These are phyloP conservation scores for Malassezia pachydermatis DNA, from an alignment of 1,284 basidiomycete species.

Conservation along the genomic window DNA sequence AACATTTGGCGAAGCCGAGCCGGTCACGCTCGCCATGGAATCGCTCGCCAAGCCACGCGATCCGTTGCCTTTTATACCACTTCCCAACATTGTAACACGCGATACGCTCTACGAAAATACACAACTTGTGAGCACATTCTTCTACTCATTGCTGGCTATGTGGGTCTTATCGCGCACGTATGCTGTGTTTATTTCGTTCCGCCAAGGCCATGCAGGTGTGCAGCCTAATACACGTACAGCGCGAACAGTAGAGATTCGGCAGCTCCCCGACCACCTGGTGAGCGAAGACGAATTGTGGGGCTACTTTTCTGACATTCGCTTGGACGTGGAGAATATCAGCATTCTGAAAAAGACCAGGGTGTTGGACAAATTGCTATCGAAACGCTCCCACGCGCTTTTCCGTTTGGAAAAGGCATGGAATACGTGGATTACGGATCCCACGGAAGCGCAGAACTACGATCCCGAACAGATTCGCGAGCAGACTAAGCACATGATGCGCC, in stretches of 20 bases:
- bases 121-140: slow-evolving; percentile 83
- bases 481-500: slow-evolving; percentile 1
- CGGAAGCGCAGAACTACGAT: slow-evolving; percentile 62
- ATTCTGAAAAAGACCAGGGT: slow-evolving; percentile 71
- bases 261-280: slow-evolving; percentile 69
- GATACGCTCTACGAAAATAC: slow-evolving; percentile 52
- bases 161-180: slow-evolving; percentile 81
- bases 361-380: slow-evolving; percentile 63
- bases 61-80: slow-evolving; percentile 29
- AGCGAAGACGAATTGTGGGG: slow-evolving; percentile 75
- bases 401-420: slow-evolving; percentile 72
- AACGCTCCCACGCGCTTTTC: slow-evolving; percentile 65
- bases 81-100: slow-evolving; percentile 23
- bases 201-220: slow-evolving; percentile 54
- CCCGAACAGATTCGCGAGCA: slow-evolving; percentile 50
- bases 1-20: background rate
- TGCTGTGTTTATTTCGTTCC: slow-evolving; percentile 73
- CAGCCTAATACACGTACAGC: slow-evolving; percentile 49
- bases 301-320: slow-evolving; percentile 65
- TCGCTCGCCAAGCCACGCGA: slow-evolving; percentile 14
- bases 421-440: slow-evolving; percentile 83
- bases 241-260: slow-evolving; percentile 77
- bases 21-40: background rate
- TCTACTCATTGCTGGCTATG: slow-evolving; percentile 76
- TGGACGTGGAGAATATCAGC: slow-evolving; percentile 73